Evolutionary conservation across 1,139 yeast species (phyloP).

Genomic region (Komagataea norvegica): DNA sequence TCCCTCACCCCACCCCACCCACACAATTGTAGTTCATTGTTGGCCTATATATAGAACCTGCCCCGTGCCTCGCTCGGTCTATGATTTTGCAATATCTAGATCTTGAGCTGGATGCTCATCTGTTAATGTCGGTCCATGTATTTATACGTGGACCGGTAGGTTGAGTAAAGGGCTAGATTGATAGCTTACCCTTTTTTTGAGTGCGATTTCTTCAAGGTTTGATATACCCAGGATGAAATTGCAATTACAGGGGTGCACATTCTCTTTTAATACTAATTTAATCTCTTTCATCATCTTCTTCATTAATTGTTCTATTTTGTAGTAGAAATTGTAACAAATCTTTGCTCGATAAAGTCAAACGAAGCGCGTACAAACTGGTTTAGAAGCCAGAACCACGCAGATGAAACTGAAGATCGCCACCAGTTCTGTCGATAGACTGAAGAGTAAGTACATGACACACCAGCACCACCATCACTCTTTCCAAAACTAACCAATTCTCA

Average conservation of each 20-base stretch:
- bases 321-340: too few species aligned
- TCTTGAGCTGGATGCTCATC: conserved; percentile 42
- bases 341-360: background rate
- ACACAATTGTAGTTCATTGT: background rate
- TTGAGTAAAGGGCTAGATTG: conserved; percentile 51
- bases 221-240: conserved; percentile 52
- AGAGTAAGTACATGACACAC: conserved; percentile 11
- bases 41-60: conserved; percentile 8
- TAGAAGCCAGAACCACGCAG: background rate
- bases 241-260: conserved; percentile 71
- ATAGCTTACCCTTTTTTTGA: conserved; percentile 54
- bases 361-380: background rate
- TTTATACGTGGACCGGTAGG: background rate
- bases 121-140: background rate
- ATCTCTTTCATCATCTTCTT: too few species aligned
- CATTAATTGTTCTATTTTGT: too few species aligned
- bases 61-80: conserved; percentile 39
- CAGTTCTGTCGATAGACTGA: conserved; percentile 22
- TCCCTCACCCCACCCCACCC: background rate
- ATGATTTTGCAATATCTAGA: conserved; percentile 17
- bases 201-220: conserved; percentile 65
- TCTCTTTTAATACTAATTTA: too few species aligned
- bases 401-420: conserved; percentile 26
- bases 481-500: conserved; percentile 6
- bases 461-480: background rate